A percentile compares a stretch with the other conserved stretches of the same genome.
phyloP scores from a whole-genome alignment of 2,329 filamentous ascomycete genomes.

The Ceratocystis cubensis region DNA sequence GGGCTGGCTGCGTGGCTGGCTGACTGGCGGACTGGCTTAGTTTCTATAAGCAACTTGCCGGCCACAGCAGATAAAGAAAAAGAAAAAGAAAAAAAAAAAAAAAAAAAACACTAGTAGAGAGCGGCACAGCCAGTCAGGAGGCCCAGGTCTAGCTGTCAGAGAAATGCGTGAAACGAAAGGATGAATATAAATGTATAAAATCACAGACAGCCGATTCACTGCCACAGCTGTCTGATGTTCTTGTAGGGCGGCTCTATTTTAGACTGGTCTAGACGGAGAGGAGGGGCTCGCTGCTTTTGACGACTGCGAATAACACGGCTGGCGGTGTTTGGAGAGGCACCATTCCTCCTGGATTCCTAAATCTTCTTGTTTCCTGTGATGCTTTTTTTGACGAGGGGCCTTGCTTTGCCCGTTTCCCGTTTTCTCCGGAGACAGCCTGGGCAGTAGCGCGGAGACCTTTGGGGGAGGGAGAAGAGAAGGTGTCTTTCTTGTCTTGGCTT shows the following conservation, averaged over 20 bases:
- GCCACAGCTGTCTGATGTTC: neutral
- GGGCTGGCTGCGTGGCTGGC: neutral
- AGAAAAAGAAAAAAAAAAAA: neutral
- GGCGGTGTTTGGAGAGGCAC: neutral
- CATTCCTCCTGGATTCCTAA: neutral
- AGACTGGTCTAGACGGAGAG: neutral
- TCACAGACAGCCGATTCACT: neutral
- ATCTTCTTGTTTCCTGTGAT: neutral
- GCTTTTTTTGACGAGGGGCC: neutral
- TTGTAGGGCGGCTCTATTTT: slow-evolving; percentile 3
- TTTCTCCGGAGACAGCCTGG: neutral
- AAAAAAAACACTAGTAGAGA: neutral
- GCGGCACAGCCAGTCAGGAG: neutral
- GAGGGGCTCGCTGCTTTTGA: neutral
- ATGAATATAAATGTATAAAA: neutral
- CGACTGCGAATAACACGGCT: neutral
- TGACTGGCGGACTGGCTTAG: neutral
- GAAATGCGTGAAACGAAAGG: neutral
- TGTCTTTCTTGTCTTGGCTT: neutral
- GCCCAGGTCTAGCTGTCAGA: neutral
- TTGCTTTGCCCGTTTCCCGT: neutral
- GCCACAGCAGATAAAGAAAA: neutral
- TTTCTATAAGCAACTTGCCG: neutral
- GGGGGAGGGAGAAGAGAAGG: too few species aligned
- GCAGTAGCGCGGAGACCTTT: neutral